These are phyloP conservation scores for Cladosporium sp. DNA, from an alignment of 2,329 filamentous ascomycete species.

Conservation along the genomic window DNA sequence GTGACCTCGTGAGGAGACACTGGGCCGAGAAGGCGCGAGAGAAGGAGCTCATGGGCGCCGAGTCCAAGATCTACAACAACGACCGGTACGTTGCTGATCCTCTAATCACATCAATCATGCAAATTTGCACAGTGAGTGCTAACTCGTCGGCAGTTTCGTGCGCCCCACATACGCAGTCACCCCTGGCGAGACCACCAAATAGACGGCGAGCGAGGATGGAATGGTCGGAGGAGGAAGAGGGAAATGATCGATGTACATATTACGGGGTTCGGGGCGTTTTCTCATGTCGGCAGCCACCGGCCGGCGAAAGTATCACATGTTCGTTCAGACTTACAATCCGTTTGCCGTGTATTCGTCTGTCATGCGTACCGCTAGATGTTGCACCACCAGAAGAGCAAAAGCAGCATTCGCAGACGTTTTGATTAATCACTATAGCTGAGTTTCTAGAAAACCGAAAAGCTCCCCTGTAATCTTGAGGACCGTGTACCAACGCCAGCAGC, in stretches of 20 bases:
- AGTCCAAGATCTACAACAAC: conserved; percentile 78
- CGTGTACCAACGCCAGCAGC: neutral
- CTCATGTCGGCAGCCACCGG: conserved; percentile 9
- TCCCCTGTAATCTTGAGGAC: neutral
- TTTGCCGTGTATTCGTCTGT: no score
- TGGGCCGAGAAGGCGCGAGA: conserved; percentile 83
- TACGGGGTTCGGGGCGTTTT: conserved; percentile 9
- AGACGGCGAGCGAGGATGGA: neutral
- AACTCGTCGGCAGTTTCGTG: conserved; percentile 55
- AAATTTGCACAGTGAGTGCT: conserved; percentile 9
- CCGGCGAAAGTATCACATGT: conserved; percentile 11
- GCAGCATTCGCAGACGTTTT: no score
- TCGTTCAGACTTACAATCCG: neutral
- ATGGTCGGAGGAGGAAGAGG: neutral
- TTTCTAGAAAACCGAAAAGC: neutral
- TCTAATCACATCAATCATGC: no score
- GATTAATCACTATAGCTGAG: neutral
- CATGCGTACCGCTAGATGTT: no score
- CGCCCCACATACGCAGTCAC: conserved; percentile 72
- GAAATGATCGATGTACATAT: conserved; percentile 9
- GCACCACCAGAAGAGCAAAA: no score
- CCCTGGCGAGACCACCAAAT: conserved; percentile 57
- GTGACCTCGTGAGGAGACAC: conserved; percentile 83
- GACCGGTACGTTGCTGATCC: conserved; percentile 61
- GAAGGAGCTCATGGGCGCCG: conserved; percentile 80